Conservation (phyloP, 345 rosid species). For the Brassica nigra region DNA sequence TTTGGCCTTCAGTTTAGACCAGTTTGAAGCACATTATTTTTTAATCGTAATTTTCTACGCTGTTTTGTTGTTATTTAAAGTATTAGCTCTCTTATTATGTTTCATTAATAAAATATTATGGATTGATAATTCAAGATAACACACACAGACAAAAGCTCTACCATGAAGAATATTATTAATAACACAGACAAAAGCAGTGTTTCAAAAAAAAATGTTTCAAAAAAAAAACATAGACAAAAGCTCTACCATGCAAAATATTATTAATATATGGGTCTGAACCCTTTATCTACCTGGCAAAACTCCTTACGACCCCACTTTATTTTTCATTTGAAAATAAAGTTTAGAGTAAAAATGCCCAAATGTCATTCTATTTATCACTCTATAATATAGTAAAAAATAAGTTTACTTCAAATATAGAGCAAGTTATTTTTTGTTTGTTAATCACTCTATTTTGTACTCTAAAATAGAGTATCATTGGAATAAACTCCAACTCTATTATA, state of each 20-base stretch:
- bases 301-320: background rate
- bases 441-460: no score
- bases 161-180: background rate
- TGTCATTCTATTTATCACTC: no score
- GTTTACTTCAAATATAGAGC: no score
- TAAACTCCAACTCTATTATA: no score
- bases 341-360: no score
- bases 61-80: background rate
- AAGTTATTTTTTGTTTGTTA: no score
- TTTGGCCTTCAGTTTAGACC: slow-evolving; percentile 3
- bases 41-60: background rate
- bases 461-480: no score
- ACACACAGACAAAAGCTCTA: slow-evolving; percentile 1
- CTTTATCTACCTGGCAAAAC: background rate
- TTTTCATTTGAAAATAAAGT: no score
- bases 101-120: background rate
- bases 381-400: no score
- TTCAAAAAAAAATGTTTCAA: no score
- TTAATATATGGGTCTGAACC: background rate
- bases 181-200: no score
- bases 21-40: background rate
- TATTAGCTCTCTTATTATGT: background rate
- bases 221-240: background rate
- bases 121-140: slow-evolving; percentile 2
- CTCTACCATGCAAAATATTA: slow-evolving; percentile 4